A percentile compares a stretch with the other conserved stretches of the same genome.
These are phyloP conservation scores for Priceomyces castillae DNA, from an alignment of 805 yeast genomes.

Conservation along the genomic window DNA sequence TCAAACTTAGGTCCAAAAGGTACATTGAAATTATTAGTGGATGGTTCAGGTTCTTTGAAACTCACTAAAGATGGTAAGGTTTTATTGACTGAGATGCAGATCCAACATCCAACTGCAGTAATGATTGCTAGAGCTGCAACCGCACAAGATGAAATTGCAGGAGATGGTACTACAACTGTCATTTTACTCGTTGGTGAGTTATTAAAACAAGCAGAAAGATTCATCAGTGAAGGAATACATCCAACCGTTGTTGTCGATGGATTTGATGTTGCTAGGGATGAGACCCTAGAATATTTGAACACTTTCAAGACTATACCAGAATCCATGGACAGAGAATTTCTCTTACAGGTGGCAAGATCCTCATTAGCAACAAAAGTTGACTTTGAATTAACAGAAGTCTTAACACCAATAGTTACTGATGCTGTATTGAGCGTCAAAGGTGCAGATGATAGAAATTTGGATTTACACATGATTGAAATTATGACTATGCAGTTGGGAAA, in stretches of 20 bases:
- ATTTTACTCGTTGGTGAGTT: constrained; percentile 92
- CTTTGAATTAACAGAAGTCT: constrained; percentile 68
- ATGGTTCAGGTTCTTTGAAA: constrained; percentile 93
- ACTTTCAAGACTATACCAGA: constrained; percentile 53
- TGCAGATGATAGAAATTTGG: constrained; percentile 50
- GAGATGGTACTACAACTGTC: constrained; percentile 98
- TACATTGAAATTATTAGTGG: constrained; percentile 92
- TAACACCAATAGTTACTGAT: constrained; percentile 94
- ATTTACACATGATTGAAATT: constrained; percentile 95
- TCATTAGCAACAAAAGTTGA: constrained; percentile 86
- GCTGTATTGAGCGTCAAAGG: constrained; percentile 80
- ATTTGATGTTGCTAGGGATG: constrained; percentile 83
- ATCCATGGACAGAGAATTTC: constrained; percentile 76
- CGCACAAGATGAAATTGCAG: constrained; percentile 99
- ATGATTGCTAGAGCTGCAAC: constrained; percentile 90
- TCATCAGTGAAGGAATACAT: constrained; percentile 89
- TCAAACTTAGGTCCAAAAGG: constrained; percentile 97
- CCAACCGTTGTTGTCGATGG: constrained; percentile 95
- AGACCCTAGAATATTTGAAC: constrained; percentile 67
- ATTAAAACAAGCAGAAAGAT: constrained; percentile 91
- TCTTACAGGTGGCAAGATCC: constrained; percentile 88
- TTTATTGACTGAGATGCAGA: constrained; percentile 91
- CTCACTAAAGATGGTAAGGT: constrained; percentile 97
- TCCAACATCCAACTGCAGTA: constrained; percentile 53
- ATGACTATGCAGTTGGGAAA: constrained; percentile 96